phyloP scores from a whole-genome alignment of 371 early-diverging fungal species.

The Mortierella sp. region DNA sequence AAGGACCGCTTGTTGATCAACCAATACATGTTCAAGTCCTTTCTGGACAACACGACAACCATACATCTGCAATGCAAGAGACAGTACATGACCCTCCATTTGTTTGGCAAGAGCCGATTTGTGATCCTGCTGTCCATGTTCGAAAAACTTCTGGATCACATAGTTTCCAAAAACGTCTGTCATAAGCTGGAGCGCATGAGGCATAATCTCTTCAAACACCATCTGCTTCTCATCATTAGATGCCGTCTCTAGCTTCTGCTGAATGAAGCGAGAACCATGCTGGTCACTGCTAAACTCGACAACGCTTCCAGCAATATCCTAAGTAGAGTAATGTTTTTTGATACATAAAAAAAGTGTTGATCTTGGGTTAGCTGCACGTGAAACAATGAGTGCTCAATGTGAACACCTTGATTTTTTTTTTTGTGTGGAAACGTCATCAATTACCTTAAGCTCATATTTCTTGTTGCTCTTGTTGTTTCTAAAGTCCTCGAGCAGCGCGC shows the following conservation, averaged over 20 bases:
- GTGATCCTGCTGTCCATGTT: conserved; percentile 93
- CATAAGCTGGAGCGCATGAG: conserved; percentile 94
- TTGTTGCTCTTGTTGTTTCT: conserved; percentile 87
- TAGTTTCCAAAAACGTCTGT: conserved; percentile 99
- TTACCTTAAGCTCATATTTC: conserved; percentile 89
- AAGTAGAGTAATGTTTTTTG: conserved; percentile 1
- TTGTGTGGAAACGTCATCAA: conserved; percentile 1
- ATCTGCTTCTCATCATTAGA: conserved; percentile 94
- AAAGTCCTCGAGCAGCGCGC: conserved; percentile 93
- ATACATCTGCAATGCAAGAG: conserved; percentile 98
- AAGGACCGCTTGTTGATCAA: conserved; percentile 91
- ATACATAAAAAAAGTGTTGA: not conserved
- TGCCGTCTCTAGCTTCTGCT: conserved; percentile 97
- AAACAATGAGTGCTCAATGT: not conserved
- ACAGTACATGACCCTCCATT: conserved; percentile 95
- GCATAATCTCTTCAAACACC: conserved; percentile 97
- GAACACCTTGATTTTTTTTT: not conserved
- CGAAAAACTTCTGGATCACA: conserved; percentile 99
- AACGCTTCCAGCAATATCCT: conserved; percentile 94
- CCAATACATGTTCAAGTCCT: conserved; percentile 93
- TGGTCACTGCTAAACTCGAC: conserved; percentile 99
- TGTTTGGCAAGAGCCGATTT: conserved; percentile 88
- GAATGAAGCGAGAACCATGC: conserved; percentile 99
- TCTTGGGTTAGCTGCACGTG: not conserved
- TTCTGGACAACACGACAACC: conserved; percentile 99